Conservation (phyloP, 805 yeast genomes). For the Jamesozyma rosinii region DNA sequence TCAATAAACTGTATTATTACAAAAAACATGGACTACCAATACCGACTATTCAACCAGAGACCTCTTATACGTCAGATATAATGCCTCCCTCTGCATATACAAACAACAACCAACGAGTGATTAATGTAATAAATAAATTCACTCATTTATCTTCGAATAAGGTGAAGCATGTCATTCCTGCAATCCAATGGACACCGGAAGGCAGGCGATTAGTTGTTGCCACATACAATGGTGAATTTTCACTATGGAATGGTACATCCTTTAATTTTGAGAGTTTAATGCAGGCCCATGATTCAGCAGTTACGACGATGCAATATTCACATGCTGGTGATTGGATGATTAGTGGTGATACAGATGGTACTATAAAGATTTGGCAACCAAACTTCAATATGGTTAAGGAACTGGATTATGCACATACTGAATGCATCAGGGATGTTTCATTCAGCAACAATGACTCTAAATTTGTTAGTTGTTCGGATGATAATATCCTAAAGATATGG, state of each 20-base stretch:
- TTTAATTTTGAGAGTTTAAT: slow-evolving; percentile 93
- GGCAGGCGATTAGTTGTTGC: slow-evolving; percentile 87
- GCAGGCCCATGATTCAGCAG: slow-evolving; percentile 96
- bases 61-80: slow-evolving; percentile 23
- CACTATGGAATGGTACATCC: slow-evolving; percentile 92
- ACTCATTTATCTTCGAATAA: slow-evolving; percentile 88
- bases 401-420: slow-evolving; percentile 41
- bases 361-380: slow-evolving; percentile 93
- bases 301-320: slow-evolving; percentile 68
- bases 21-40: slow-evolving; percentile 22
- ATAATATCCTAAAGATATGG: slow-evolving; percentile 85
- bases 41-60: slow-evolving; percentile 27
- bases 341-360: slow-evolving; percentile 89
- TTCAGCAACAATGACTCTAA: slow-evolving; percentile 86
- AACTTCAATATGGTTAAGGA: slow-evolving; percentile 93
- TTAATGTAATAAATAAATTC: slow-evolving; percentile 69
- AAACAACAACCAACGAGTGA: slow-evolving; percentile 22
- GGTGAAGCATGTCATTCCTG: slow-evolving; percentile 81
- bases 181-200: slow-evolving; percentile 94
- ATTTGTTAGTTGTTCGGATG: slow-evolving; percentile 92
- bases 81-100: slow-evolving; percentile 26
- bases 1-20: slow-evolving; percentile 20
- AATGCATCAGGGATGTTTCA: slow-evolving; percentile 76
- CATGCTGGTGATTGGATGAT: slow-evolving; percentile 91
- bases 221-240: slow-evolving; percentile 88